Evolutionary conservation across 805 yeast species (phyloP).

Genomic region (Kodamaea laetipori): DNA sequence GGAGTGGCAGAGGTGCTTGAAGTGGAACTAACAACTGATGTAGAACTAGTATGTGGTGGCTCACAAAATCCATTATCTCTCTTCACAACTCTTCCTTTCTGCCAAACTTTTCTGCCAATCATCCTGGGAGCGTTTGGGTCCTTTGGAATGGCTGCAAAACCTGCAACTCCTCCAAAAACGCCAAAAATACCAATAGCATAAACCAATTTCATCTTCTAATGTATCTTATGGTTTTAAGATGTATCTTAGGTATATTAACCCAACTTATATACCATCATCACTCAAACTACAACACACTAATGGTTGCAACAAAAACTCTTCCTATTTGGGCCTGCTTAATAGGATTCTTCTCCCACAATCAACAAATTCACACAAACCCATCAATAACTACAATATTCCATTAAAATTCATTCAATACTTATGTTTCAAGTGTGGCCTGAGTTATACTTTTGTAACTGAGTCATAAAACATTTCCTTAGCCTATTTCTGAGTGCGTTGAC

Average conservation of each 20-base stretch:
- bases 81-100: background rate
- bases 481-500: no score
- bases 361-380: background rate
- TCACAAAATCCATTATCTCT: constrained; percentile 4
- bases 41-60: background rate
- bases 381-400: background rate
- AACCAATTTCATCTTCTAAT: background rate
- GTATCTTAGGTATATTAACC: no score
- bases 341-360: background rate
- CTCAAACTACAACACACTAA: background rate
- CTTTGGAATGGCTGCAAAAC: background rate
- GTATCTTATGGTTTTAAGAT: background rate
- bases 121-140: constrained; percentile 4
- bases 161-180: background rate
- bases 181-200: background rate
- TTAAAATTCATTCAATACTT: no score
- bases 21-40: no score
- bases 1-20: no score
- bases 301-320: constrained; percentile 4
- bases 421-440: no score
- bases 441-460: no score
- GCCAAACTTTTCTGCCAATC: constrained; percentile 7
- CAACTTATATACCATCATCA: background rate
- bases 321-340: constrained; percentile 5
- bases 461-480: no score